Evolutionary conservation across 2,329 filamentous ascomycete species (phyloP), one percentile per base, ranked within the genome.

Genomic region (Leptographium lundbergii): DNA sequence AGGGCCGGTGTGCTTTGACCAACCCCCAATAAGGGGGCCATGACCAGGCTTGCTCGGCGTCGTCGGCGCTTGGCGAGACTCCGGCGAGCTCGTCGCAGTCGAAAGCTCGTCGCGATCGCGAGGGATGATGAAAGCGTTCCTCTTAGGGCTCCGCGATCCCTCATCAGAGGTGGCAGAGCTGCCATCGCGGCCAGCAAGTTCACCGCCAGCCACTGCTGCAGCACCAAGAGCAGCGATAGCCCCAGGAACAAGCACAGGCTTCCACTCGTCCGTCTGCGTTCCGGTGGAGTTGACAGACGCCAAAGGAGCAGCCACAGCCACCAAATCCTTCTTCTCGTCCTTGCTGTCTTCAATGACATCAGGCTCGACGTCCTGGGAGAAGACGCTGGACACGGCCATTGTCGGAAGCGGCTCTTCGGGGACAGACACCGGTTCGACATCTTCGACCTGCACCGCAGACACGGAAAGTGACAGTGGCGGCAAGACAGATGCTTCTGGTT

Each of bases 71-170:
- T 48, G 54, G 4, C 29, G 29, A 10, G n/a, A 17, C 14, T 47
- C 14, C 14, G 34, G 5, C 6, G 34, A 19, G 13, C 48, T 32
- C 58, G 22, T 9, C 25, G 27, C n/a, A 4, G 53, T 36, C 9
- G 11, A 22, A 3, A 45, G 34, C 4, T 69, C 67, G 17, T 65
- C 25, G 48, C 13, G 66, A 48, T 81, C 78, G 22, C 73, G 74
- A 0, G 81, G 77, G 25, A 84, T 74, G 60, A 84, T 78, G 62
- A 84, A 80, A 0, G 70, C 82, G 63, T 82, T 76, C 60, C 79
- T 73, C 69, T 75, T 78, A 1, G 78, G 79, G 63, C 75, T 81
- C 60, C 76, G 75, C 4, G 55, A 42, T 2, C 32, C 53, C 10
- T 24, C 19, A 45, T 42, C 39, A 19, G 42, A 22, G 58, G 2